Conservation (phyloP, 2,329 filamentous ascomycete genomes). For the Trichoderma koningii region DNA sequence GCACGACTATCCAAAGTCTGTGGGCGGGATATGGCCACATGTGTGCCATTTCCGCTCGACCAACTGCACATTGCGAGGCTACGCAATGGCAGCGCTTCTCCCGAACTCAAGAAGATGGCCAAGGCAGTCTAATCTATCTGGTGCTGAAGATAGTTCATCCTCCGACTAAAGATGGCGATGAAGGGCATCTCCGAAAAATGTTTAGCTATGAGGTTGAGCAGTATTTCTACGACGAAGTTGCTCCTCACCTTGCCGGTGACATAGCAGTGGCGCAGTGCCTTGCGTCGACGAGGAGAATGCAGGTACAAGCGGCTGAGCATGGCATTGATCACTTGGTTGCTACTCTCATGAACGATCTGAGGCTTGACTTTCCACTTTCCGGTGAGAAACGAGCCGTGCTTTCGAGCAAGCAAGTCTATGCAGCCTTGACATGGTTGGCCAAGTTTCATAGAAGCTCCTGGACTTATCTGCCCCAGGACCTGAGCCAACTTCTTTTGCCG, state of each 20-base stretch:
- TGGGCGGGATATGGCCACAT: constrained; percentile 60
- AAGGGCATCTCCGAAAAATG: constrained; percentile 66
- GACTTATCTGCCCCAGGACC: constrained; percentile 37
- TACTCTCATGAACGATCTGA: constrained; percentile 60
- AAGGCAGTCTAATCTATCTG: constrained; percentile 41
- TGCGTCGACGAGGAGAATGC: constrained; percentile 44
- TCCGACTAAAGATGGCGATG: constrained; percentile 49
- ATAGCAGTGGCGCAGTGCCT: constrained; percentile 55
- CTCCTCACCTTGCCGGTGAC: constrained; percentile 47
- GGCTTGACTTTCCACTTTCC: constrained; percentile 54
- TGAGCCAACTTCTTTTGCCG: constrained; percentile 50
- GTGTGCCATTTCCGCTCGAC: constrained; percentile 53
- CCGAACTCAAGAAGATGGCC: constrained; percentile 20
- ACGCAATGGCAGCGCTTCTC: constrained; percentile 25
- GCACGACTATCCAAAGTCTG: constrained; percentile 45
- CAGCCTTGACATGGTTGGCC: constrained; percentile 64
- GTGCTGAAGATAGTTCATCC: constrained; percentile 64
- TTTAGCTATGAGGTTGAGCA: constrained; percentile 69
- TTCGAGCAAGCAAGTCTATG: constrained; percentile 49
- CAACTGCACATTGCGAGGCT: constrained; percentile 32
- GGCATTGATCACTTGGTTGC: constrained; percentile 49
- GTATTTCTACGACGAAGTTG: constrained; percentile 62
- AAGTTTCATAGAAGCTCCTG: constrained; percentile 61
- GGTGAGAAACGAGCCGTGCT: constrained; percentile 56
- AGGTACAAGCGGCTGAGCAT: constrained; percentile 31